phyloP scores from a whole-genome alignment of 345 rosid genomes.

The Syzygium aromaticum region DNA sequence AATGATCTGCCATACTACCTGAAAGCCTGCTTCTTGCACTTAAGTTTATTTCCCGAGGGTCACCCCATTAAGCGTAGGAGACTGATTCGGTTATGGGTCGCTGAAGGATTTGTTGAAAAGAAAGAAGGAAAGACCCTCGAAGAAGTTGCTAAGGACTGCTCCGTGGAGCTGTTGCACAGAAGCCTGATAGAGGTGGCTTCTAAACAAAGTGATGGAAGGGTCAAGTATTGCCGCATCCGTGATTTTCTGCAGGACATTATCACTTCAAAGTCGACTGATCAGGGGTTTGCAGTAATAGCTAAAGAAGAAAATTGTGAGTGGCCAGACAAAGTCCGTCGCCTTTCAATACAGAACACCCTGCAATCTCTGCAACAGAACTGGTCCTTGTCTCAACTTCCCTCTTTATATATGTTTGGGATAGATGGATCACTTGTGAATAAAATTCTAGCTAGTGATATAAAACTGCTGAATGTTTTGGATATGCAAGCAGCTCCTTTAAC shows the following conservation, averaged over 20 bases:
- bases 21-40: constrained; percentile 32
- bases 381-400: constrained; percentile 19
- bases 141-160: constrained; percentile 36
- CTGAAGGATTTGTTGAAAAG: constrained; percentile 31
- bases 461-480: constrained; percentile 30
- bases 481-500: constrained; percentile 18
- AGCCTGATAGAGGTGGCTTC: constrained; percentile 26
- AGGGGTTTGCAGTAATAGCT: constrained; percentile 20
- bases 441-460: neutral
- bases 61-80: constrained; percentile 11
- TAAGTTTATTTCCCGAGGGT: constrained; percentile 33
- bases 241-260: constrained; percentile 27
- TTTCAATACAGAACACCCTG: constrained; percentile 16
- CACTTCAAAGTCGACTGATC: constrained; percentile 23
- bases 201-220: constrained; percentile 17
- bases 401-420: constrained; percentile 26
- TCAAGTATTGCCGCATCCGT: constrained; percentile 26
- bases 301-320: constrained; percentile 3
- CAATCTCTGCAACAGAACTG: constrained; percentile 3
- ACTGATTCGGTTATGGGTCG: constrained; percentile 33
- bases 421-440: constrained; percentile 1
- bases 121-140: constrained; percentile 31
- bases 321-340: constrained; percentile 33
- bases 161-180: constrained; percentile 25
- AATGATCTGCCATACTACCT: constrained; percentile 35